Conservation (phyloP, 306 rosid genomes). For the Morella rubra region DNA sequence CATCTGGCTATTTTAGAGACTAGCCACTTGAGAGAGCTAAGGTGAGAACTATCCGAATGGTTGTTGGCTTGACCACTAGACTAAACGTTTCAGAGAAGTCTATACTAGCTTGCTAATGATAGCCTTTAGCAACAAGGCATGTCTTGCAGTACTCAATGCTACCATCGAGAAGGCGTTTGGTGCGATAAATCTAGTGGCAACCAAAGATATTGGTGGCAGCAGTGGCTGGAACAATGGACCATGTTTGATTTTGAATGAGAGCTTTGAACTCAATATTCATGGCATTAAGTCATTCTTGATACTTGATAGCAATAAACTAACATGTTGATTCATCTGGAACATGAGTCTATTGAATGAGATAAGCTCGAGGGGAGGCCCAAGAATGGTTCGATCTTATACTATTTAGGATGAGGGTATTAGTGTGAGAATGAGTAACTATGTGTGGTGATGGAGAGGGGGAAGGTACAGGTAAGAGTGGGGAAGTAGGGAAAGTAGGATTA, state of each 20-base stretch:
- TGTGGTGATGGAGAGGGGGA: too few relatives aligned
- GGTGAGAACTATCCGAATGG: background rate
- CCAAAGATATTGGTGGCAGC: background rate
- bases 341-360: too few relatives aligned
- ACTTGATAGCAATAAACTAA: too few relatives aligned
- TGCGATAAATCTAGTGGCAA: background rate
- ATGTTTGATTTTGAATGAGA: background rate
- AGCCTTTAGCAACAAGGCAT: background rate
- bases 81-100: background rate
- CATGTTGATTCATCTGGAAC: background rate
- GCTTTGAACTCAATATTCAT: background rate
- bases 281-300: background rate
- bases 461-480: too few relatives aligned
- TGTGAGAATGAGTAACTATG: too few relatives aligned
- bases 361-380: too few relatives aligned
- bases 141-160: background rate
- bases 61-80: background rate
- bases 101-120: background rate
- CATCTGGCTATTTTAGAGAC: background rate
- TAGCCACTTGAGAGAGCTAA: background rate
- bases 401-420: too few relatives aligned
- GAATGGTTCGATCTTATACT: too few relatives aligned
- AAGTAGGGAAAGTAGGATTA: too few relatives aligned
- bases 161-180: background rate
- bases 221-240: background rate